These are phyloP conservation scores for Paraglomus brasilianum DNA, from an alignment of 192 early-diverging fungal species.

Conservation along the genomic window DNA sequence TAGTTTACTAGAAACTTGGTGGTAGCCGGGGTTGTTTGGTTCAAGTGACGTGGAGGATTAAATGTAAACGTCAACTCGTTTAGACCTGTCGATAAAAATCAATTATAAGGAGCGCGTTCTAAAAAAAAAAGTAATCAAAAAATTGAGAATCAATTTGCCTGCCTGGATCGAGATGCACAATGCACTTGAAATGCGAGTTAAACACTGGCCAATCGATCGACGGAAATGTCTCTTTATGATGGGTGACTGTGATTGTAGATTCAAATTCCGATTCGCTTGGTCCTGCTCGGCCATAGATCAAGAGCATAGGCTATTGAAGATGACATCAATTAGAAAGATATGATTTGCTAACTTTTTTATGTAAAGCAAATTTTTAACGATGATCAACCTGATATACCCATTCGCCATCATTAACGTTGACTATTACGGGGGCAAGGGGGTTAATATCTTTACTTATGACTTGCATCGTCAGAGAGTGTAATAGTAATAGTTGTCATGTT, in stretches of 20 bases:
- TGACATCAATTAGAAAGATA: too few species aligned
- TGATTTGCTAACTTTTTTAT: neutral
- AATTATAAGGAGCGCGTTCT: neutral
- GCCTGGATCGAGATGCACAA: constrained; percentile 56
- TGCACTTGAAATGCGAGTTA: constrained; percentile 58
- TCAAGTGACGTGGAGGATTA: constrained; percentile 31
- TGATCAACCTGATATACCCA: constrained; percentile 16
- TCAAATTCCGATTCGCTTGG: constrained; percentile 16
- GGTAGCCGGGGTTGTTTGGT: constrained; percentile 18
- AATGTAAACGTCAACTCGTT: constrained; percentile 56
- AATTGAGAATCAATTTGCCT: constrained; percentile 20
- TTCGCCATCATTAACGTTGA: constrained; percentile 23
- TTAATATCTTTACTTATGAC: neutral
- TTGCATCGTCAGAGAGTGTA: too few species aligned
- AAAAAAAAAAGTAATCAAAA: neutral
- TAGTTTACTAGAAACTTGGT: constrained; percentile 46
- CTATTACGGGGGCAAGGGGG: constrained; percentile 10
- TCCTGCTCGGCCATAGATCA: constrained; percentile 41
- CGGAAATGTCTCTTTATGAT: constrained; percentile 44
- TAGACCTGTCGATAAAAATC: constrained; percentile 29
- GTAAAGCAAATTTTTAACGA: neutral
- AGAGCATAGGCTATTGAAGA: constrained; percentile 31
- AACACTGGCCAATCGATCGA: constrained; percentile 50
- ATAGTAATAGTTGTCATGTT: too few species aligned
- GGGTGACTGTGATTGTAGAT: constrained; percentile 33